Percentiles rank a stretch among this genome's conserved stretches.
These are phyloP conservation scores for Setomelanomma holmii DNA, from an alignment of 2,329 filamentous ascomycete genomes.

Conservation along the genomic window DNA sequence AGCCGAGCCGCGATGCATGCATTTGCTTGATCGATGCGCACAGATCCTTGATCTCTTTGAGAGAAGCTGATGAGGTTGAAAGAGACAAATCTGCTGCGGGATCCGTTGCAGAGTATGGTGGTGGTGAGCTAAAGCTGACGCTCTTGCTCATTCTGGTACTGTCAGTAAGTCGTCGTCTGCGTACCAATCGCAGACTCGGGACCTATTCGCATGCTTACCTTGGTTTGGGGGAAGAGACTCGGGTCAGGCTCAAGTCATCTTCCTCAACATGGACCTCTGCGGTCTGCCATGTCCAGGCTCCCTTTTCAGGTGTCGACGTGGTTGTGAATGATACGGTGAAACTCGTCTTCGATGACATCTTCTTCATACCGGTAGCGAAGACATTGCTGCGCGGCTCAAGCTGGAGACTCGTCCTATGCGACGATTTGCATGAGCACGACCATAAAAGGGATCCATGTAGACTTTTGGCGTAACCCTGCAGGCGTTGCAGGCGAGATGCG, in stretches of 20 bases:
- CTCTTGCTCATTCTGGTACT: constrained; percentile 33
- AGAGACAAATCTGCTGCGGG: constrained; percentile 9
- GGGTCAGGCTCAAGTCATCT: constrained; percentile 16
- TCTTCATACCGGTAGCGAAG: constrained; percentile 29
- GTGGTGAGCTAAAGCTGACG: constrained; percentile 44
- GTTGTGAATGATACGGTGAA: constrained; percentile 46
- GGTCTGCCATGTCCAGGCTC: constrained; percentile 41
- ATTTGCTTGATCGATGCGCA: constrained; percentile 43
- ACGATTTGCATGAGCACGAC: constrained; percentile 44
- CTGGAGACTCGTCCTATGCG: constrained; percentile 43
- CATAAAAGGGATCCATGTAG: constrained; percentile 43
- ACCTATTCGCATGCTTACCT: constrained; percentile 25
- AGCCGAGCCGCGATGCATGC: constrained; percentile 38
- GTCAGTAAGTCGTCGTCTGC: constrained; percentile 11
- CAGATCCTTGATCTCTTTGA: constrained; percentile 45
- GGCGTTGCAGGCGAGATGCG: constrained; percentile 39
- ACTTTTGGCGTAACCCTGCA: constrained; percentile 43
- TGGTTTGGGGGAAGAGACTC: constrained; percentile 22
- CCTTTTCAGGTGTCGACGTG: constrained; percentile 9
- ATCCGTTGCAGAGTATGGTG: constrained; percentile 40
- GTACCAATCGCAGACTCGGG: too few species aligned
- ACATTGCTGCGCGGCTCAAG: constrained; percentile 38
- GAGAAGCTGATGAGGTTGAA: constrained; percentile 8
- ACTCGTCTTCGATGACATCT: constrained; percentile 26
- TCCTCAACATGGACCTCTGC: constrained; percentile 44